Evolutionary conservation across 2,329 filamentous ascomycete genomes (phyloP).

Genomic region (Neobulgaria alba): DNA sequence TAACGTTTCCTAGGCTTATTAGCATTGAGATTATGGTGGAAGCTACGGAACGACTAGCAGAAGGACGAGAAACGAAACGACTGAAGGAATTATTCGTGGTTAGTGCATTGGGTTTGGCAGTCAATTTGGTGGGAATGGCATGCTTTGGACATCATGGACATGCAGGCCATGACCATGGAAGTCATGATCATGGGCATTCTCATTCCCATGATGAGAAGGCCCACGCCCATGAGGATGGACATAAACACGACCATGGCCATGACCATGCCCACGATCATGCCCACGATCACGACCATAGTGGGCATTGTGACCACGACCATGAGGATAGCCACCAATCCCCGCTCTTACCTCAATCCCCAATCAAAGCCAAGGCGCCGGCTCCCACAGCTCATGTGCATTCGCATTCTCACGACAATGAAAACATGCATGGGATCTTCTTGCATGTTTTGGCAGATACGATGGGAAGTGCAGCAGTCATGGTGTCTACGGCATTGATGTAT

Average conservation of each 20-base stretch:
- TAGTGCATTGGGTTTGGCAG: slow-evolving; percentile 73
- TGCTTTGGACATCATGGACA: slow-evolving; percentile 33
- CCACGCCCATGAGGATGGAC: slow-evolving; percentile 10
- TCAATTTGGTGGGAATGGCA: slow-evolving; percentile 81
- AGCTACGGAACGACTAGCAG: slow-evolving; percentile 77
- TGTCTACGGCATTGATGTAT: slow-evolving; percentile 81
- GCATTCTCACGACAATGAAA: slow-evolving; percentile 78
- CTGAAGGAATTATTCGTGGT: slow-evolving; percentile 83
- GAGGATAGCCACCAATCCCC: slow-evolving; percentile 10
- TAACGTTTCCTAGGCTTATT: slow-evolving; percentile 56
- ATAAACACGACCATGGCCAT: slow-evolving; percentile 12
- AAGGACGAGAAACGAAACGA: slow-evolving; percentile 75
- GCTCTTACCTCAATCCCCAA: slow-evolving; percentile 9
- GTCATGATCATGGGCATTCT: slow-evolving; percentile 25
- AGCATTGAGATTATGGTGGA: slow-evolving; percentile 95
- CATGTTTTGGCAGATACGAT: slow-evolving; percentile 93
- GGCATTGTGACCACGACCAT: slow-evolving; percentile 8
- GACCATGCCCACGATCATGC: slow-evolving; percentile 25
- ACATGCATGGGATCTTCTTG: slow-evolving; percentile 96
- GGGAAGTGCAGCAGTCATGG: slow-evolving; percentile 87
- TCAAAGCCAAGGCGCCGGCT: slow-evolving; percentile 2
- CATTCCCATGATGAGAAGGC: slow-evolving; percentile 3
- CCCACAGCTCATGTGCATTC: slow-evolving; percentile 30
- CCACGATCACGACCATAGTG: slow-evolving; percentile 27
- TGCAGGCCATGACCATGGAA: slow-evolving; percentile 29